Evolutionary conservation across 129 eudicot species (phyloP).

Genomic region (Chrysanthemum lavandulifolium): DNA sequence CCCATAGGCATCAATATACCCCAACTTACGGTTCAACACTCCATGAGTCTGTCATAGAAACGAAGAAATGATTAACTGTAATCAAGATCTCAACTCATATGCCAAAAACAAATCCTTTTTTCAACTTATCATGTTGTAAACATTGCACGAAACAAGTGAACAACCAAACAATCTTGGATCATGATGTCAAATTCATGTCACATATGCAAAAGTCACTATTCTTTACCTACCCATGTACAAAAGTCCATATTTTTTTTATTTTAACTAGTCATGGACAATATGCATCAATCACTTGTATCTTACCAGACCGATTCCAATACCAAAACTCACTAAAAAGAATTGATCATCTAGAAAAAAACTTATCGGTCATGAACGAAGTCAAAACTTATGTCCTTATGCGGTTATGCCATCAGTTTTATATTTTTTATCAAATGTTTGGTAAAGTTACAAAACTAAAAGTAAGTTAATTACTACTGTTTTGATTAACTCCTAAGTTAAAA

Average conservation of each 20-base stretch:
- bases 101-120: background rate
- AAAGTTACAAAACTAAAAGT: too few species aligned
- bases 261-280: background rate
- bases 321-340: background rate
- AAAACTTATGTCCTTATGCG: too few species aligned
- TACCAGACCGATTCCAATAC: background rate
- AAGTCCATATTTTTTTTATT: background rate
- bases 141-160: background rate
- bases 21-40: slow-evolving; percentile 89
- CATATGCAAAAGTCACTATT: background rate
- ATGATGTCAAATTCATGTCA: background rate
- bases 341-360: background rate
- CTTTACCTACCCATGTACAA: background rate
- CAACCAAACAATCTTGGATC: background rate
- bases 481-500: too few species aligned
- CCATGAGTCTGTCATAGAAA: slow-evolving; percentile 67
- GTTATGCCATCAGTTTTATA: too few species aligned
- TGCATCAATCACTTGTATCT: background rate
- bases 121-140: background rate
- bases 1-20: slow-evolving; percentile 91
- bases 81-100: background rate
- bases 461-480: too few species aligned
- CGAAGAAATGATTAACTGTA: background rate
- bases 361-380: too few species aligned
- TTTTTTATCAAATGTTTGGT: too few species aligned